phyloP scores from a whole-genome alignment of 306 rosid species.

The Luffa acutangula region DNA sequence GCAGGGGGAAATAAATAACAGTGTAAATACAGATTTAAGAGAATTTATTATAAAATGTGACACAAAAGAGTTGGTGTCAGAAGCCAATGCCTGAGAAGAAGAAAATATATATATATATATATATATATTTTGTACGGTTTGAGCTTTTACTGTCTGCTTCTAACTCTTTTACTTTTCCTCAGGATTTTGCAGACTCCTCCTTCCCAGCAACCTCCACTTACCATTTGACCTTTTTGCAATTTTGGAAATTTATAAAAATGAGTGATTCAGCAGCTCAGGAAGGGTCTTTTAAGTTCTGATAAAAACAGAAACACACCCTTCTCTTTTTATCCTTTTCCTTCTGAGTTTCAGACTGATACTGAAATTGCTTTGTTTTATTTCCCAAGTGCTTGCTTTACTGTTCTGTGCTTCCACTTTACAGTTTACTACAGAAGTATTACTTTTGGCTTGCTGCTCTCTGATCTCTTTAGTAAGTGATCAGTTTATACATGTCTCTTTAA shows the following conservation, averaged over 20 bases:
- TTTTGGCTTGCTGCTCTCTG: constrained; percentile 3
- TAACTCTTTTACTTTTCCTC: constrained; percentile 65
- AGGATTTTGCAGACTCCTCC: constrained; percentile 49
- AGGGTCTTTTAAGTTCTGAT: constrained; percentile 15
- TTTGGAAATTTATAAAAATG: constrained; percentile 13
- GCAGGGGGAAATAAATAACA: constrained; percentile 11
- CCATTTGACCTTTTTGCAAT: constrained; percentile 38
- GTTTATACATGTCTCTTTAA: not conserved
- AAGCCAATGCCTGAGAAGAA: constrained; percentile 37
- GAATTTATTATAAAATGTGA: constrained; percentile 30
- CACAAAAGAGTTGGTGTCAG: constrained; percentile 53
- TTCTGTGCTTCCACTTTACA: constrained; percentile 5
- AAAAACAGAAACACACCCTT: constrained; percentile 10
- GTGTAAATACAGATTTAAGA: constrained; percentile 12
- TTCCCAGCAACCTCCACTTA: constrained; percentile 37
- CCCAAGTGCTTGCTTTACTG: not conserved
- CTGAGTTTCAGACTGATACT: not conserved
- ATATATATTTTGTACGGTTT: constrained; percentile 63
- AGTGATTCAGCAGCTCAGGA: constrained; percentile 13
- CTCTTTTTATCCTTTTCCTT: constrained; percentile 3
- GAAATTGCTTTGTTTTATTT: constrained; percentile 5
- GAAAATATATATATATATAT: not conserved
- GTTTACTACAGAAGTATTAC: not conserved
- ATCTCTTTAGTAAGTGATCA: not conserved
- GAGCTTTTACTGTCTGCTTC: constrained; percentile 76